These are phyloP conservation scores for Leccinum obscurum DNA, from an alignment of 768 basidiomycete species.

Conservation along the genomic window DNA sequence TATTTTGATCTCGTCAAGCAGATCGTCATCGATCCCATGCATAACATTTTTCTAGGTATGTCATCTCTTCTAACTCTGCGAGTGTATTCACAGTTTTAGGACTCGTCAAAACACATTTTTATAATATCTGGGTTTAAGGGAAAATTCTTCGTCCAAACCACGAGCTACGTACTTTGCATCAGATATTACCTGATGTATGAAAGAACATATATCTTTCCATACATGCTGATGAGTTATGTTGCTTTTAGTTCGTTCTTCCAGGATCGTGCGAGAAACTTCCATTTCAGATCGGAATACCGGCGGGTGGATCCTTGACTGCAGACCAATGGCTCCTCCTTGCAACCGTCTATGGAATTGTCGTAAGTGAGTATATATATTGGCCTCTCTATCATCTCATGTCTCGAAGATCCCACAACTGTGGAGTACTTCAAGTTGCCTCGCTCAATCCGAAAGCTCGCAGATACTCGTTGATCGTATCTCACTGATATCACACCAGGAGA, in stretches of 20 bases:
- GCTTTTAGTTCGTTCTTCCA: neutral
- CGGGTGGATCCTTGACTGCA: neutral
- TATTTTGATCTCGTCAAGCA: neutral
- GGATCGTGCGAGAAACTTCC: neutral
- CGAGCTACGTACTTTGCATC: neutral
- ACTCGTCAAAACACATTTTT: constrained; percentile 21
- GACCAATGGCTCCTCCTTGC: neutral
- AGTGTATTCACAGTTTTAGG: no score
- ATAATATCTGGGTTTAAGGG: constrained; percentile 28
- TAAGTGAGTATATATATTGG: neutral
- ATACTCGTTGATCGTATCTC: neutral
- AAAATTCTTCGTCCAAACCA: constrained; percentile 16
- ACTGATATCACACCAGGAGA: neutral
- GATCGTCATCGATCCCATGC: neutral
- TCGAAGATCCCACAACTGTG: neutral
- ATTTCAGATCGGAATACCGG: neutral
- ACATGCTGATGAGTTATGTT: neutral
- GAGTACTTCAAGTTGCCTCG: neutral
- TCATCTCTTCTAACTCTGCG: no score
- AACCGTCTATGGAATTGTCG: neutral
- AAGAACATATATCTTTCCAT: neutral
- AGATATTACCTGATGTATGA: neutral
- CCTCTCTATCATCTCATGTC: neutral
- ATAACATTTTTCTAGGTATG: neutral
- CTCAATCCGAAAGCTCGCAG: neutral